Percentiles rank a stretch among this genome's conserved stretches.
Conservation (phyloP, 371 early-diverging fungal species). For the Zopfochytrium polystomum region DNA sequence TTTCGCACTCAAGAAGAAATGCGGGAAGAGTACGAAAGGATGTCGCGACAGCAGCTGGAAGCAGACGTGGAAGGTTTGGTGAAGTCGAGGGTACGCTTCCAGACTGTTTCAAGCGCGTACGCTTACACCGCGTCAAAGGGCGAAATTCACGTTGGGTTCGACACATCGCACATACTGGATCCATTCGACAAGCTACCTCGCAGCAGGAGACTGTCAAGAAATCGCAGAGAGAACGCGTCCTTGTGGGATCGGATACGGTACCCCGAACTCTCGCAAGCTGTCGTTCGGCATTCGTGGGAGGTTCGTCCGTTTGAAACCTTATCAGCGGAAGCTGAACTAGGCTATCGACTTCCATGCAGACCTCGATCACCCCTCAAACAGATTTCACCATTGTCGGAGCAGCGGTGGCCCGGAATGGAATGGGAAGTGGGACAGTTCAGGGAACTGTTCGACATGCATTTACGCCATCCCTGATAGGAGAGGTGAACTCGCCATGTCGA, state of each 20-base stretch:
- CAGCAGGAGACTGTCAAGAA: too few species aligned
- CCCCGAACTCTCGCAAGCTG: conserved; percentile 65
- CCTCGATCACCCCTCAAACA: conserved; percentile 67
- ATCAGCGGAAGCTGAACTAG: too few species aligned
- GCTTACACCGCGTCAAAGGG: too few species aligned
- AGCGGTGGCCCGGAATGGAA: conserved; percentile 68
- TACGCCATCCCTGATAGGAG: too few species aligned
- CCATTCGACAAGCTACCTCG: too few species aligned
- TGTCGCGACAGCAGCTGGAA: conserved; percentile 63
- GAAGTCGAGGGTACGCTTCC: too few species aligned
- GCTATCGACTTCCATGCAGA: too few species aligned
- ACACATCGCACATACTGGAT: conserved; percentile 41
- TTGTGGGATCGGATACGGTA: conserved; percentile 43
- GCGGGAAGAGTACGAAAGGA: conserved; percentile 79
- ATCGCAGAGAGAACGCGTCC: too few species aligned
- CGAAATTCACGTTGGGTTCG: conserved; percentile 42
- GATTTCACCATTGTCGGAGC: conserved; percentile 63
- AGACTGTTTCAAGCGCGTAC: too few species aligned
- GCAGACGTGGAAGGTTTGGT: conserved; percentile 79
- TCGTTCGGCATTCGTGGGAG: conserved; percentile 82
- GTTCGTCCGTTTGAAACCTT: conserved; percentile 49
- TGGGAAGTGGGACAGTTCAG: conserved; percentile 72
- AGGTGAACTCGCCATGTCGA: too few species aligned
- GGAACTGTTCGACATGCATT: conserved; percentile 73
- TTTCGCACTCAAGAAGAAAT: conserved; percentile 84